Percentiles rank a stretch among this genome's conserved stretches.
phyloP scores from a whole-genome alignment of 768 basidiomycete species.

The Leccinum disarticulatum region DNA sequence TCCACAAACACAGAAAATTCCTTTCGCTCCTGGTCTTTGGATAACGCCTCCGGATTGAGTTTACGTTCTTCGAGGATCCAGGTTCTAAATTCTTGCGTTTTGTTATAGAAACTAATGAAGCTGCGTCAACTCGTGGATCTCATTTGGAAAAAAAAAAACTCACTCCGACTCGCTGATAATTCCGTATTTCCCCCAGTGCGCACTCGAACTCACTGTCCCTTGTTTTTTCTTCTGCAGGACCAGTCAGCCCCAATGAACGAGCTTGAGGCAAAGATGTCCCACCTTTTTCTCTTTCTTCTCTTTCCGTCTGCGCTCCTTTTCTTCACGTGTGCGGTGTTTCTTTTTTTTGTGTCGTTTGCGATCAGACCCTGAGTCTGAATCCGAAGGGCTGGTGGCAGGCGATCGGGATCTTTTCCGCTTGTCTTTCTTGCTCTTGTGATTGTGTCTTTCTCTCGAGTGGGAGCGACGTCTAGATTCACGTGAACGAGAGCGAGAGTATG shows the following conservation, averaged over 20 bases:
- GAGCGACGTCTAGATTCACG: slow-evolving; percentile 33
- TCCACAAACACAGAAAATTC: slow-evolving; percentile 83
- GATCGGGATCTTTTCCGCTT: slow-evolving; percentile 36
- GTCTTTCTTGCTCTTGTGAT: slow-evolving; percentile 25
- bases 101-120: slow-evolving; percentile 68
- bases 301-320: slow-evolving; percentile 54
- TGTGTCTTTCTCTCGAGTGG: slow-evolving; percentile 33
- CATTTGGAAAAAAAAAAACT: slow-evolving; percentile 25
- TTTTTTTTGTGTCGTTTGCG: slow-evolving; percentile 45
- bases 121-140: slow-evolving; percentile 14
- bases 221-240: slow-evolving; percentile 56
- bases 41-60: slow-evolving; percentile 84
- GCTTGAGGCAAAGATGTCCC: slow-evolving; percentile 16
- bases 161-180: slow-evolving; percentile 85
- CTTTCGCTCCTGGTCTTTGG: slow-evolving; percentile 83
- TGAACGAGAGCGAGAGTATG: slow-evolving; percentile 29
- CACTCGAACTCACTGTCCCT: slow-evolving; percentile 43
- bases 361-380: slow-evolving; percentile 34
- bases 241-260: slow-evolving; percentile 1
- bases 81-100: slow-evolving; percentile 82
- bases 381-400: slow-evolving; percentile 42
- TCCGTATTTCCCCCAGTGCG: slow-evolving; percentile 90
- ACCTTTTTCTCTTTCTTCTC: slow-evolving; percentile 75
- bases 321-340: slow-evolving; percentile 44
- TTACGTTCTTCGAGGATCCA: slow-evolving; percentile 95